Base-by-base conservation (phyloP, 192 early-diverging fungal species). In the Umbelopsis ramanniana region DNA sequence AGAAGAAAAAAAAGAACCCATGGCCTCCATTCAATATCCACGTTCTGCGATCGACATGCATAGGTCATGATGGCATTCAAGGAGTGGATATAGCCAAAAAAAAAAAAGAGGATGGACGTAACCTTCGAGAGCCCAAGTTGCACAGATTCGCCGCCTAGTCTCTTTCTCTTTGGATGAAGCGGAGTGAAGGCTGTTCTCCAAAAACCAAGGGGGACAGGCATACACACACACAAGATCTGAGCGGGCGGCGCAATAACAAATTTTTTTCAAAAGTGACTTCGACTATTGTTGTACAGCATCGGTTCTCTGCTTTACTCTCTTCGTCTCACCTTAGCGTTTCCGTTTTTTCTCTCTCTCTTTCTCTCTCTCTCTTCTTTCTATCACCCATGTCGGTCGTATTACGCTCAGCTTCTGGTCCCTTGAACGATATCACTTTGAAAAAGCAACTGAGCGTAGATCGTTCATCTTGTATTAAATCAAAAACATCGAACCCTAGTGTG, bases 231-330 rank as follows among this genome's bases (percentile, higher is more conserved):
- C 6, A 12, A 11, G 40, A 43, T 7, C 40, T 43, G 40, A 43
- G 40, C 40, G 57, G 26, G 57, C 23, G 57, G 57, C 57, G 57
- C 33, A 37, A 63, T 63, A 12, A 26, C 9, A 26, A 54, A 54
- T 38, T 63, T 63, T 63, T 63, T 63, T 63, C 23, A 19, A 54
- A 19, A 63, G 57, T 63, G 57, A 63, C 57, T 63, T 63, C 57
- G 57, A 63, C 29, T 37, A 63, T 63, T 63, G 57, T 63, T 63
- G 57, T 63, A 63, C 57, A 63, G 57, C 57, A 63, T 29, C 26
- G 26, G 17, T 26, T 37, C 33, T 29, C 33, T 63, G 29, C 15
- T 26, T 63, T 24, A 19, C 57, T 63, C 57, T 63, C 57, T 57
- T 63, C 19, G 29, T 35, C 57, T 26, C 29, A 29, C 57, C 53